Evolutionary conservation across 2,329 filamentous ascomycete species (phyloP), one percentile per base, ranked within the genome.

Genomic region (Sphaerostilbella broomeana): DNA sequence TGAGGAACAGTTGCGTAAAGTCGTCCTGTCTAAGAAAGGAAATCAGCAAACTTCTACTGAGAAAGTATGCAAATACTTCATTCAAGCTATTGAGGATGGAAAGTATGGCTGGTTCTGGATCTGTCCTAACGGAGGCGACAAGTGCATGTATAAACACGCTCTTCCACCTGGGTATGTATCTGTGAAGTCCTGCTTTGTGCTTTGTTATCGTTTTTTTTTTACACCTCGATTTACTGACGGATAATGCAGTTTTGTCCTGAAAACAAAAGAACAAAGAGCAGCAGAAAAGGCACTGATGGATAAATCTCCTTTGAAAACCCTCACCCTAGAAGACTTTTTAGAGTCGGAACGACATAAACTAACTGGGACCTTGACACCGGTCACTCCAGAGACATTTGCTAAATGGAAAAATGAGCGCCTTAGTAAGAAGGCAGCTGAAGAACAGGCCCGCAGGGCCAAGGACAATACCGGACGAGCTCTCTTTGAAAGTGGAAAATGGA

Each of bases 41-140:
- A 98, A 98, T 64, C 92, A 94, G 45, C 81, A 83, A 60, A 95
- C 89, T 16, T 86, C 85, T 5, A 98, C 92, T 32, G 92, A 98
- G 60, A 98, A 97, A 68, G 92, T 98, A 51, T 98, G 92, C 86
- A 98, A 97, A 67, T 95, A 70, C 72, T 98, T 98, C 62, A 92
- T 97, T 60, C 82, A 89, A 51, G 92, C 92, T 18, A 92, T 98
- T 47, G 92, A 98, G 67, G 92, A 98, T 59, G 86, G 88, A 55
- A 98, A 97, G 66, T 98, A 98, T 56, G 92, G 92, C 47, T 98
- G 92, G 92, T 97, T 98, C 68, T 98, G 92, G 92, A 74, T 80
- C 44, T 98, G 92, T 75, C 92, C 92, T 32, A 97, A 97, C 57
- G 89, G 88, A 49, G 90, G 86, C 48, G 84, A 98, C 60, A 86